Conservation (phyloP, 805 yeast species). For the Babjeviella inositovora region DNA sequence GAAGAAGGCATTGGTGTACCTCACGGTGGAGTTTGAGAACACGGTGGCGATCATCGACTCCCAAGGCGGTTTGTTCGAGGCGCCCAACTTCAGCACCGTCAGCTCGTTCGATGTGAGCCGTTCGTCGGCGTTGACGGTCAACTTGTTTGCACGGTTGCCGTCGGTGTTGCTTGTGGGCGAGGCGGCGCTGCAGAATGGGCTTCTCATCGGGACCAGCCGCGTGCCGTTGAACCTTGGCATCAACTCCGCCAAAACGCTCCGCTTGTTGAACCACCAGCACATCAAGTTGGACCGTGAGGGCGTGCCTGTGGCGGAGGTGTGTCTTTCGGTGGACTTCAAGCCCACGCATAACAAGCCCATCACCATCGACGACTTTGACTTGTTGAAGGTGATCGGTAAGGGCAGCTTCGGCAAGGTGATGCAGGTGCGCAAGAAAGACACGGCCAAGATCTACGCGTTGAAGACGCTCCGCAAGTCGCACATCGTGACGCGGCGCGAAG, state of each 20-base stretch:
- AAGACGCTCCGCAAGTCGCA: constrained; percentile 91
- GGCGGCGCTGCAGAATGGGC: constrained; percentile 32
- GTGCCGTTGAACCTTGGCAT: constrained; percentile 40
- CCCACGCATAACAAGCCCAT: constrained; percentile 39
- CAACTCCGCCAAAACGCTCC: constrained; percentile 26
- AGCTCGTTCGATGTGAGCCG: constrained; percentile 82
- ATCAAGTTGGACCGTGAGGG: constrained; percentile 9
- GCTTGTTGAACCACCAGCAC: constrained; percentile 50
- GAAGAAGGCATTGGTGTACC: constrained; percentile 57
- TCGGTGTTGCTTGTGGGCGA: constrained; percentile 33
- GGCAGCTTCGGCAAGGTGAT: constrained; percentile 98
- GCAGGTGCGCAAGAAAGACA: constrained; percentile 95
- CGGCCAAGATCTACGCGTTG: constrained; percentile 86
- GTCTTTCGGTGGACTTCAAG: constrained; percentile 15
- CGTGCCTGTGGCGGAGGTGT: constrained; percentile 17
- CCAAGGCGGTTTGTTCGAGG: constrained; percentile 60
- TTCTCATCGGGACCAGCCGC: constrained; percentile 59
- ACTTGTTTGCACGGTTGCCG: constrained; percentile 69
- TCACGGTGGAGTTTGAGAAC: constrained; percentile 90
- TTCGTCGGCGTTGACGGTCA: constrained; percentile 44
- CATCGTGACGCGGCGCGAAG: constrained; percentile 87
- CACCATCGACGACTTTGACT: constrained; percentile 81
- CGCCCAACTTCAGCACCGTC: constrained; percentile 77
- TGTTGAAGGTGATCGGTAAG: constrained; percentile 90
- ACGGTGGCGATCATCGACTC: constrained; percentile 85